Evolutionary conservation across 345 rosid species (phyloP).

Genomic region (Eucalyptus pauciflora): DNA sequence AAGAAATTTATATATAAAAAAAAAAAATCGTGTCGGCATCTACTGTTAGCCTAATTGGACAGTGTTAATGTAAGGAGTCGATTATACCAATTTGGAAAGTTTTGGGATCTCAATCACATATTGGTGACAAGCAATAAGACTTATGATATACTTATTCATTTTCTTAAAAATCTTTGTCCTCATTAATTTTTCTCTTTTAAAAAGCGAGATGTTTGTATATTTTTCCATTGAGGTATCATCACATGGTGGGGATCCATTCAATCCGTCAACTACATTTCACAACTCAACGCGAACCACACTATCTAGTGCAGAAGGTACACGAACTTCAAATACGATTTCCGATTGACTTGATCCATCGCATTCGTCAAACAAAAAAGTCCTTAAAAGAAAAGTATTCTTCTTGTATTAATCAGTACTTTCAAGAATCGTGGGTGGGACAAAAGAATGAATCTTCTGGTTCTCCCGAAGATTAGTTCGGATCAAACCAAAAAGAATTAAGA

Average conservation of each 20-base stretch:
- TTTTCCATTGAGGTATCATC: background rate
- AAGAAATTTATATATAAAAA: too few species aligned
- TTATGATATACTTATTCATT: too few species aligned
- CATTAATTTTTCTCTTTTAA: too few species aligned
- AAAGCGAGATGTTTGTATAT: too few species aligned
- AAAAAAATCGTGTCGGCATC: accelerated
- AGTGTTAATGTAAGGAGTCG: too few species aligned
- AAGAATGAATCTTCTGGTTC: background rate
- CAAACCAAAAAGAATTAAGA: background rate
- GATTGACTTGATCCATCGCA: background rate
- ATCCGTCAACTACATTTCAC: background rate
- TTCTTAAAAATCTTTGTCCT: too few species aligned
- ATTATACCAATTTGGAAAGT: too few species aligned
- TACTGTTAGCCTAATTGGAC: background rate
- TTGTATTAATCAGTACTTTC: background rate
- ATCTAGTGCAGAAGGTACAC: background rate
- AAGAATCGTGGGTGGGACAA: background rate
- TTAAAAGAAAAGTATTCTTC: background rate
- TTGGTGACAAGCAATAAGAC: too few species aligned
- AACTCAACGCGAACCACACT: background rate
- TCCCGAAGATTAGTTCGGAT: background rate
- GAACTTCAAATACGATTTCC: background rate
- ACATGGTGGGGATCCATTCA: background rate
- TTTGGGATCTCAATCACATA: too few species aligned
- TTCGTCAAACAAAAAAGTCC: background rate